Evolutionary conservation across 106 monocot genomes (phyloP).

Genomic region (Allium fistulosum): DNA sequence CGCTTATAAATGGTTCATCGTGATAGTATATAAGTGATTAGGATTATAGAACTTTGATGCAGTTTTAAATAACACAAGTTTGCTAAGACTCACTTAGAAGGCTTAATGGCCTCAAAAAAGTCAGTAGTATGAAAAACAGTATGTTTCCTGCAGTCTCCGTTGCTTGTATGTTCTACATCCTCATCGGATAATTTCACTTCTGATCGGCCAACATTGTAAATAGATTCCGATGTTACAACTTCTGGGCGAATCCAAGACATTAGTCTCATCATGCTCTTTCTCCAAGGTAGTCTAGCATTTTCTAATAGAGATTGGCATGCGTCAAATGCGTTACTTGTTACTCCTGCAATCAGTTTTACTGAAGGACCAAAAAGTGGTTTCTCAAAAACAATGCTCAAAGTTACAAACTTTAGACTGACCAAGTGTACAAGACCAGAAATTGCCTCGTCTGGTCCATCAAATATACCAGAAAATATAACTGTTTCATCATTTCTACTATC

Average conservation of each 20-base stretch:
- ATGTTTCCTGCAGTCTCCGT: constrained; percentile 23
- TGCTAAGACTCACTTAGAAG: constrained; percentile 53
- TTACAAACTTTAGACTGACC: constrained; percentile 48
- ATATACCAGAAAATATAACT: constrained; percentile 57
- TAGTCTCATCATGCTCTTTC: constrained; percentile 81
- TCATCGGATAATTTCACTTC: constrained; percentile 8
- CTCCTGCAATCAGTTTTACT: constrained; percentile 60
- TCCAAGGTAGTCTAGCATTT: constrained; percentile 66
- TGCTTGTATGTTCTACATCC: constrained; percentile 7
- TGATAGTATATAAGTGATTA: too few relatives aligned
- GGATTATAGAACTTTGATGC: neutral
- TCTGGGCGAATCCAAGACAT: constrained; percentile 92
- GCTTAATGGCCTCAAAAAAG: constrained; percentile 92
- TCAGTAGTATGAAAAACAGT: constrained; percentile 47
- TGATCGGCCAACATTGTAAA: constrained; percentile 34
- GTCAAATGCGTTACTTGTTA: constrained; percentile 56
- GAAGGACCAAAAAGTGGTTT: constrained; percentile 19
- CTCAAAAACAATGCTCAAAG: constrained; percentile 39
- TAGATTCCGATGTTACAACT: constrained; percentile 56
- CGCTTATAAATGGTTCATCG: too few relatives aligned
- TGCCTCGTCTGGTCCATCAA: constrained; percentile 85
- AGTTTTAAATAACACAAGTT: neutral
- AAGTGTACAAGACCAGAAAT: constrained; percentile 80
- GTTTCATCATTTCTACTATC: constrained; percentile 13
- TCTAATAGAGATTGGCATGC: constrained; percentile 67